Conservation (phyloP, 345 rosid genomes). For the Adansonia digitata region DNA sequence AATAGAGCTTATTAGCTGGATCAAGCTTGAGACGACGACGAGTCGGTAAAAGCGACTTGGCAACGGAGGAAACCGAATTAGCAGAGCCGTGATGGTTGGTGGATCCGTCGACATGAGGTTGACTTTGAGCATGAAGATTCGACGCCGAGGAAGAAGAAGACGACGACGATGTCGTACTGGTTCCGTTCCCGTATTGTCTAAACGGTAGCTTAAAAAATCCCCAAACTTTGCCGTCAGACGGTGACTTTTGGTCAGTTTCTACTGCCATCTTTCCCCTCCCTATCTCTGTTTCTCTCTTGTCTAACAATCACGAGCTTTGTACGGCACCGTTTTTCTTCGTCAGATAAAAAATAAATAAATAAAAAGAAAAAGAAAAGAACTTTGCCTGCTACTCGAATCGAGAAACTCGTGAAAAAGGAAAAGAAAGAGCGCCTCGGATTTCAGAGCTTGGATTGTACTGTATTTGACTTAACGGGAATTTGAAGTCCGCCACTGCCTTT, state of each 20-base stretch:
- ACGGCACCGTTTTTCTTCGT: background rate
- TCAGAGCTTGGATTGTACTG: background rate
- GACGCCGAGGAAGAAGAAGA: constrained; percentile 35
- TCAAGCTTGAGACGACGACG: constrained; percentile 89
- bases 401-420: background rate
- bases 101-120: constrained; percentile 51
- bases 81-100: constrained; percentile 34
- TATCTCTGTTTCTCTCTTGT: no score
- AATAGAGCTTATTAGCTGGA: constrained; percentile 79
- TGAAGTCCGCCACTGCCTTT: background rate
- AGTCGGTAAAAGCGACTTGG: constrained; percentile 66
- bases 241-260: constrained; percentile 45
- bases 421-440: background rate
- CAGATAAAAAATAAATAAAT: no score
- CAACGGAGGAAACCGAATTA: constrained; percentile 63
- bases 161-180: constrained; percentile 38
- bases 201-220: constrained; percentile 83
- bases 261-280: constrained; percentile 44
- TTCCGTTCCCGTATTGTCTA: constrained; percentile 31
- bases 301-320: background rate
- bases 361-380: background rate
- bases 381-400: background rate
- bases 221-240: constrained; percentile 70
- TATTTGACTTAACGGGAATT: background rate
- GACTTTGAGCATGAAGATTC: constrained; percentile 31